Evolutionary conservation across 257 asterid species (phyloP).

Genomic region (Solanum virginianum): DNA sequence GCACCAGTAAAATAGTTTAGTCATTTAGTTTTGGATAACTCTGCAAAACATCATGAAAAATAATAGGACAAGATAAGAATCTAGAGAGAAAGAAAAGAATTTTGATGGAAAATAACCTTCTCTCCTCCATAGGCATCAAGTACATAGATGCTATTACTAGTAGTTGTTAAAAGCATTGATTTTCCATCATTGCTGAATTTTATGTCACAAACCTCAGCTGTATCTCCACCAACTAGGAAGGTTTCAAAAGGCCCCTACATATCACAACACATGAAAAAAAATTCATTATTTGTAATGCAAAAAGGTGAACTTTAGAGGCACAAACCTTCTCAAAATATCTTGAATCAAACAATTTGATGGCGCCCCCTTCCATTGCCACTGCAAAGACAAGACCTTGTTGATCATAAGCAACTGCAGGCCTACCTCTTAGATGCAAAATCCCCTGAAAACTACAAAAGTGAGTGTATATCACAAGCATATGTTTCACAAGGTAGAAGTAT

Average conservation of each 20-base stretch:
- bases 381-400: constrained; percentile 98
- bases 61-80: neutral
- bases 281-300: neutral
- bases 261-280: neutral
- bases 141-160: constrained; percentile 68
- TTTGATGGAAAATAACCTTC: constrained; percentile 41
- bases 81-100: neutral
- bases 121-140: constrained; percentile 95
- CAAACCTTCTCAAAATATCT: constrained; percentile 86
- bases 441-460: constrained; percentile 85
- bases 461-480: constrained; percentile 38
- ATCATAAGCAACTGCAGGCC: constrained; percentile 95
- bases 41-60: neutral
- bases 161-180: constrained; percentile 88
- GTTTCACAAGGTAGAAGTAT: neutral
- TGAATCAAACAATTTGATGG: constrained; percentile 82
- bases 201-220: constrained; percentile 93
- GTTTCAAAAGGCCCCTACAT: constrained; percentile 93
- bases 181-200: constrained; percentile 96
- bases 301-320: neutral
- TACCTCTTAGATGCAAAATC: constrained; percentile 74
- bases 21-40: neutral
- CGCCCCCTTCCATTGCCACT: constrained; percentile 99
- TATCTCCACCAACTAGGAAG: constrained; percentile 93
- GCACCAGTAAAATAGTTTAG: constrained; percentile 1